Evolutionary conservation across 2,329 filamentous ascomycete species (phyloP).

Genomic region (Conoideocrella luteorostrata): DNA sequence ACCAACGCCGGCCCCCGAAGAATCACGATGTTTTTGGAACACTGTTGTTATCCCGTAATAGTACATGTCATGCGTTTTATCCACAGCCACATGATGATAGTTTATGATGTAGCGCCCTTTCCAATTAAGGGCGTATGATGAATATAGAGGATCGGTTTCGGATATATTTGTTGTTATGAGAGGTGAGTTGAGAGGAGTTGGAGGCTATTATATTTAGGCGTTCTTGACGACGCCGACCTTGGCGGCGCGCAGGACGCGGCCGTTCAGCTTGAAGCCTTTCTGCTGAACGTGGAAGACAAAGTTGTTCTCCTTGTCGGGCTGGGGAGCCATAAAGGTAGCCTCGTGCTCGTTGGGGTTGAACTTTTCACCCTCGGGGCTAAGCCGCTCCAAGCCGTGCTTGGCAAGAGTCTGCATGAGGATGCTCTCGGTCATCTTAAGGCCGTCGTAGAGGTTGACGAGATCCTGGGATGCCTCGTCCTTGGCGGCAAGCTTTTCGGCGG

Average conservation of each 20-base stretch:
- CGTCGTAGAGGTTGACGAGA: constrained; percentile 73
- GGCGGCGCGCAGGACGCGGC: constrained; percentile 79
- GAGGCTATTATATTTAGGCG: too few species aligned
- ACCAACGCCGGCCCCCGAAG: constrained; percentile 27
- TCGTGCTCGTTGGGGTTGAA: constrained; percentile 97
- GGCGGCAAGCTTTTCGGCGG: constrained; percentile 61
- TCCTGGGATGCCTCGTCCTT: constrained; percentile 57
- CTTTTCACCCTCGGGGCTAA: constrained; percentile 75
- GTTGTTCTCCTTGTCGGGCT: constrained; percentile 82
- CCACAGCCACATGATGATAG: constrained; percentile 4
- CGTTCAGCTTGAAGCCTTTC: constrained; percentile 94
- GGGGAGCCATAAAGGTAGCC: constrained; percentile 88
- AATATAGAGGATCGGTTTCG: background rate
- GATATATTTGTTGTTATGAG: background rate
- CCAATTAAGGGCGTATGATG: background rate
- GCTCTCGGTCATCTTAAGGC: constrained; percentile 89
- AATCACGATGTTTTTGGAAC: constrained; percentile 12
- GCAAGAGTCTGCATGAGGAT: constrained; percentile 82
- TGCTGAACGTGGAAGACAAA: constrained; percentile 88
- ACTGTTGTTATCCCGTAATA: too few species aligned
- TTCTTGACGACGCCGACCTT: constrained; percentile 98
- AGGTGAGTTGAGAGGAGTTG: too few species aligned
- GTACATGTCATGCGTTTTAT: constrained; percentile 9
- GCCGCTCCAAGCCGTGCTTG: constrained; percentile 90
- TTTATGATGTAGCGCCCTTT: constrained; percentile 6